Percentiles rank a stretch among this genome's conserved stretches.
Evolutionary conservation across 2,329 filamentous ascomycete species (phyloP).

Genomic region (Gnomoniopsis sp.): DNA sequence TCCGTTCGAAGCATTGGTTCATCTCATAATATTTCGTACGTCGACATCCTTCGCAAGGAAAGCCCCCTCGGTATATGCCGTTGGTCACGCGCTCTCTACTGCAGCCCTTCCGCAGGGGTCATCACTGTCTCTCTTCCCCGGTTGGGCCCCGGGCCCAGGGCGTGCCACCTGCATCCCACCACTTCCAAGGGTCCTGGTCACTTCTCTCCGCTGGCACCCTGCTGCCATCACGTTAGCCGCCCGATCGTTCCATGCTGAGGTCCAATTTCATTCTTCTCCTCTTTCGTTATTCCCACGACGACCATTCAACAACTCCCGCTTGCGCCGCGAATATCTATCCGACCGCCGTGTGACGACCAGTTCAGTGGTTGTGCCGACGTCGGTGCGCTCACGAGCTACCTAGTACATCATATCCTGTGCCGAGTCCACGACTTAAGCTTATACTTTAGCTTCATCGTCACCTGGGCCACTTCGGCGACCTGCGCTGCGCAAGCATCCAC

Average conservation of each 20-base stretch:
- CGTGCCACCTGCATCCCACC: background rate
- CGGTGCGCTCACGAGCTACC: conserved; percentile 17
- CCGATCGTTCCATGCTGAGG: background rate
- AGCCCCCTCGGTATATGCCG: too few relatives aligned
- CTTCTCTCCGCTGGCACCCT: background rate
- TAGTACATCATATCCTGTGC: conserved; percentile 16
- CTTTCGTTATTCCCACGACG: background rate
- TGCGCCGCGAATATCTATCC: conserved; percentile 18
- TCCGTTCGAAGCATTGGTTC: too few relatives aligned
- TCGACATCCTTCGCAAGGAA: background rate
- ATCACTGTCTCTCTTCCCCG: background rate
- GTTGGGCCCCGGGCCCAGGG: background rate
- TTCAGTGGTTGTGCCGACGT: conserved; percentile 19
- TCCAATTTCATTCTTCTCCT: background rate
- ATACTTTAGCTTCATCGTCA: conserved; percentile 11
- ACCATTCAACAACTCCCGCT: background rate
- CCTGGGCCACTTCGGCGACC: conserved; percentile 1
- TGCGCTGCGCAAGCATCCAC: conserved; percentile 6
- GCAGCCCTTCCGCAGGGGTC: too few relatives aligned
- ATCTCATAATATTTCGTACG: too few relatives aligned
- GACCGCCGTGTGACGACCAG: conserved; percentile 18
- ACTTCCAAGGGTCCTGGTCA: background rate
- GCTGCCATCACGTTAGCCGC: background rate
- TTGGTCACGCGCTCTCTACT: too few relatives aligned
- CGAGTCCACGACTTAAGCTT: conserved; percentile 13